Conservation (phyloP, 805 yeast genomes). For the Candida chauliodis region DNA sequence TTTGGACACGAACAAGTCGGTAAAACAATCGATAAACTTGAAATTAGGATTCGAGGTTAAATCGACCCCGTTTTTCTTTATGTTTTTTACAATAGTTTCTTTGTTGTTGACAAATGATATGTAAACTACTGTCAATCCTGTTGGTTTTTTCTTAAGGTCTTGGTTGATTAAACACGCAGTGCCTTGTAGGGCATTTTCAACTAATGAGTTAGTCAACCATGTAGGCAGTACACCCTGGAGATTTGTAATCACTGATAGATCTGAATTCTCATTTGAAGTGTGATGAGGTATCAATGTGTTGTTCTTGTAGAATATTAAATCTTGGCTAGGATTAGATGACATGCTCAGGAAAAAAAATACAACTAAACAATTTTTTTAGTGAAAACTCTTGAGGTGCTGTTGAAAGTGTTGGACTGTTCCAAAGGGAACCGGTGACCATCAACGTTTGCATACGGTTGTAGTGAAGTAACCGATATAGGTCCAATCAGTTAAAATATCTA, state of each 20-base stretch:
- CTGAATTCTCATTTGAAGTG: constrained; percentile 13
- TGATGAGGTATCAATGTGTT: constrained; percentile 39
- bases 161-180: constrained; percentile 40
- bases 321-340: constrained; percentile 49
- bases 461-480: too few species aligned
- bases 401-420: too few species aligned
- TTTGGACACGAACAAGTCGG: constrained; percentile 38
- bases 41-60: constrained; percentile 23
- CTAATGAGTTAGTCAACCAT: constrained; percentile 57
- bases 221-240: constrained; percentile 54
- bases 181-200: constrained; percentile 50
- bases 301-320: constrained; percentile 50
- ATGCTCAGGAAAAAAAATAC: too few species aligned
- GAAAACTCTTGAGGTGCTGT: too few species aligned
- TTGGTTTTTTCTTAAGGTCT: constrained; percentile 18
- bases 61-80: constrained; percentile 40
- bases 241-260: constrained; percentile 28
- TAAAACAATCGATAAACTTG: constrained; percentile 44
- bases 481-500: too few species aligned
- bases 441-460: too few species aligned
- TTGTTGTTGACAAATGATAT: constrained; percentile 33
- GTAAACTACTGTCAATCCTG: constrained; percentile 28
- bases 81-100: constrained; percentile 30
- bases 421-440: too few species aligned
- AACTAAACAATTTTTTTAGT: too few species aligned